phyloP scores from a whole-genome alignment of 352 stramenopile genomes.

The Globisporangium mamillatum region DNA sequence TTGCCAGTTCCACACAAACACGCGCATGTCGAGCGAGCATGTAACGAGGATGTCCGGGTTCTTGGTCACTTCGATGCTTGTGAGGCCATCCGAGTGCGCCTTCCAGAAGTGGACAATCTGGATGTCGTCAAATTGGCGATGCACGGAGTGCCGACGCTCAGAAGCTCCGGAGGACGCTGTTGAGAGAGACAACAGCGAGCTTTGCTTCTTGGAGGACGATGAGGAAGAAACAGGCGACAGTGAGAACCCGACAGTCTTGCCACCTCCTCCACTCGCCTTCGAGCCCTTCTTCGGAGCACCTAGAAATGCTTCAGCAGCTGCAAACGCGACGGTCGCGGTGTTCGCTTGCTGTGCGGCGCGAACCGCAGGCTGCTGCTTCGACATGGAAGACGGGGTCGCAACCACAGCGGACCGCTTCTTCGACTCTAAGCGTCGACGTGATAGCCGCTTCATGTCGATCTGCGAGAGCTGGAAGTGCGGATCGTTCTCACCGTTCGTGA shows the following conservation, averaged over 20 bases:
- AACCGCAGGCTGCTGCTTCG: not conserved
- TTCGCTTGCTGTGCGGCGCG: constrained; percentile 25
- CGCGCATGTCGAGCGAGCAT: constrained; percentile 57
- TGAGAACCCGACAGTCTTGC: constrained; percentile 12
- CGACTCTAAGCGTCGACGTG: constrained; percentile 26
- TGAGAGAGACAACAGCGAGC: constrained; percentile 9
- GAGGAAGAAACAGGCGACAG: not conserved
- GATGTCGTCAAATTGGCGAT: constrained; percentile 3
- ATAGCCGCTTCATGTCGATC: constrained; percentile 41
- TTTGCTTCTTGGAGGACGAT: not conserved
- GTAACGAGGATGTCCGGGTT: constrained; percentile 65
- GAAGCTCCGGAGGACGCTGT: not conserved
- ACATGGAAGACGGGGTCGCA: not conserved
- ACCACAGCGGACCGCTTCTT: constrained; percentile 24
- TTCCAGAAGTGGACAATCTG: constrained; percentile 32
- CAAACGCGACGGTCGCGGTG: constrained; percentile 33
- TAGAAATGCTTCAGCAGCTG: constrained; percentile 46
- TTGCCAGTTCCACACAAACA: constrained; percentile 73
- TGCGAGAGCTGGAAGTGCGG: constrained; percentile 36
- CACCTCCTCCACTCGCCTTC: constrained; percentile 15
- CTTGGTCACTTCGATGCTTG: constrained; percentile 52
- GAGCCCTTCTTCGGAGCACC: constrained; percentile 7
- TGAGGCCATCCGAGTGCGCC: constrained; percentile 48
- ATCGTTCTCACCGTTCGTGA: constrained; percentile 32
- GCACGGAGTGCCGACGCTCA: not conserved